phyloP scores from a whole-genome alignment of 1,284 basidiomycete genomes.

The Ustanciosporium gigantosporum region DNA sequence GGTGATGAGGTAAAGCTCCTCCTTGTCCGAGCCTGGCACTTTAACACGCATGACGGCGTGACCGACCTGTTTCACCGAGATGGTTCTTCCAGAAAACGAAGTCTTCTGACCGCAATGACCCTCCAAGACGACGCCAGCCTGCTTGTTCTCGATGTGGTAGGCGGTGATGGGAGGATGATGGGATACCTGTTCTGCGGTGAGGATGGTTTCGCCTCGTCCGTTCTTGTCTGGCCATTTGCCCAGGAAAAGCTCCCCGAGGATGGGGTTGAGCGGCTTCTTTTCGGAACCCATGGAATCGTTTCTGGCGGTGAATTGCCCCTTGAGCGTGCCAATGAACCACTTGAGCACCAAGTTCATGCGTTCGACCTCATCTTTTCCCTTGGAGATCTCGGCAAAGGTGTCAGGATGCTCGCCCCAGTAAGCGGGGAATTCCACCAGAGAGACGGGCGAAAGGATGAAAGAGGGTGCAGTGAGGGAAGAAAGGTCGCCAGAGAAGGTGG shows the following conservation, averaged over 20 bases:
- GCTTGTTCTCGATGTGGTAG: slow-evolving; percentile 77
- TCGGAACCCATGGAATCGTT: slow-evolving; percentile 73
- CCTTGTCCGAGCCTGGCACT: slow-evolving; percentile 67
- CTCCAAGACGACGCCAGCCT: slow-evolving; percentile 76
- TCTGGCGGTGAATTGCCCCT: slow-evolving; percentile 82
- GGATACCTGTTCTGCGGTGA: slow-evolving; percentile 82
- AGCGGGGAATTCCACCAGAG: slow-evolving; percentile 57
- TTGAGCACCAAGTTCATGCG: slow-evolving; percentile 57
- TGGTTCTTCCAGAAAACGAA: slow-evolving; percentile 70
- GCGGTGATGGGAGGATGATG: slow-evolving; percentile 67
- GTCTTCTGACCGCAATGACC: slow-evolving; percentile 98
- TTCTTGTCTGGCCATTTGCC: slow-evolving; percentile 83
- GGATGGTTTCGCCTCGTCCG: slow-evolving; percentile 78
- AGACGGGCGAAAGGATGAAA: slow-evolving; percentile 63
- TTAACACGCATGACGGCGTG: slow-evolving; percentile 82
- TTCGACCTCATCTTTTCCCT: slow-evolving; percentile 57
- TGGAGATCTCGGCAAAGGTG: slow-evolving; percentile 43
- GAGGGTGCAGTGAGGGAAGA: slow-evolving; percentile 89
- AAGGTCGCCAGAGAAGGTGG: slow-evolving; percentile 72
- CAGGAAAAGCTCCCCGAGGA: slow-evolving; percentile 86
- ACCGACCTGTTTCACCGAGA: slow-evolving; percentile 91
- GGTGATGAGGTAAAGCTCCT: slow-evolving; percentile 79
- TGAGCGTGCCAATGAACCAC: slow-evolving; percentile 70
- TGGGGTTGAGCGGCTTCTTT: slow-evolving; percentile 96
- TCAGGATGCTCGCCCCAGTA: slow-evolving; percentile 61